Base-by-base conservation (phyloP, 108 stramenopile species). In the Asterionellopsis glacialis region DNA sequence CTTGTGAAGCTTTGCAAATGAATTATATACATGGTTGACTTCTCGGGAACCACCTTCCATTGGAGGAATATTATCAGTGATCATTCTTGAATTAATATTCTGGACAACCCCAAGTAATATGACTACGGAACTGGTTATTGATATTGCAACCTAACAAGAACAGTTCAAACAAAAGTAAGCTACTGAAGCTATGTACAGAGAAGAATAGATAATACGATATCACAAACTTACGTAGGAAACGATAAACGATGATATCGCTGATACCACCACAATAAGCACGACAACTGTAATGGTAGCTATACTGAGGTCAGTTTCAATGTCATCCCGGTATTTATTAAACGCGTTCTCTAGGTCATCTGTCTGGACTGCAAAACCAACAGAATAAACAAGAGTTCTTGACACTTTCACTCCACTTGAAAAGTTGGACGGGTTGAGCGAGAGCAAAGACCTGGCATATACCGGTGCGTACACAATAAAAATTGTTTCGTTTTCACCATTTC, bases 1-100 rank as follows among this genome's bases (percentile, higher is more conserved):
- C 40, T 77, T 73, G 69, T 77, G 76, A 25, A 85, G 65, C 45
- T 67, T 80, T 42, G 80, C 69, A 53, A 81, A 66, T 10, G 79
- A 68, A 3, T 41, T 57, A 55, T 79, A 79, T 23, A 84, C 76
- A 41, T 69, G 65, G 44, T 73, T 59, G 10, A 68, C 68, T 57
- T 81, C 80, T 16, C 68, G 39, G 13, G 66, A 73, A 10, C 77
- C 77, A 9, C 83, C 83, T 14, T 72, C 40, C 41, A 84, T 53
- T 6, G 76, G 67, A 33, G 76, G 75, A 43, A 80, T 72, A 48
- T 77, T 73, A 41, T 77, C 73, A 24, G 62, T 61, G 24, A 69
- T 64, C 21, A 62, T 51, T 11, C 62, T 65, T 28, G 49, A 18
- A 33, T 84, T 84, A 16, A 84, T 74, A n/a, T 71, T 45, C 22